Evolutionary conservation across 2,329 filamentous ascomycete genomes (phyloP).

Genomic region (Ophiostoma ulmi): DNA sequence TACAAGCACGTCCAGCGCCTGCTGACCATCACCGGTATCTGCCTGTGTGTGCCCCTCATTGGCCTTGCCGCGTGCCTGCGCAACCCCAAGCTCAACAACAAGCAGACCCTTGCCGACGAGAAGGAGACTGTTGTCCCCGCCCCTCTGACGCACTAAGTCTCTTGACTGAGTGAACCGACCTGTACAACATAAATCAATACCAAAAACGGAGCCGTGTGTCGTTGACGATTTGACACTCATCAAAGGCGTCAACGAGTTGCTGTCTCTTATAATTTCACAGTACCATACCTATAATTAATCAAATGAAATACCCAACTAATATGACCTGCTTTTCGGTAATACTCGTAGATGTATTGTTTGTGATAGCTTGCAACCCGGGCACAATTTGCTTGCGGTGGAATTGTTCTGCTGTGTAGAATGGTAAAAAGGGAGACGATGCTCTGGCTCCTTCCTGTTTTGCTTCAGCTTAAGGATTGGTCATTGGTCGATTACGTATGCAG

Average conservation of each 20-base stretch:
- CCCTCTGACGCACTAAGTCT: neutral
- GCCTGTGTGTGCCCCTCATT: slow-evolving; percentile 46
- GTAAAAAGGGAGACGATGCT: no score
- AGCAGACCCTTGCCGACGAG: slow-evolving; percentile 40
- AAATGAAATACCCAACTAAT: neutral
- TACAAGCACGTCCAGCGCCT: slow-evolving; percentile 46
- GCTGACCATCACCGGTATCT: slow-evolving; percentile 46
- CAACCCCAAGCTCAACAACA: slow-evolving; percentile 44
- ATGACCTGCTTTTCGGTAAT: neutral
- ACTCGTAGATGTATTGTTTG: neutral
- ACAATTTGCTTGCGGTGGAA: no score
- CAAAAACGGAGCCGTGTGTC: neutral
- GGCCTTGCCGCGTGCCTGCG: slow-evolving; percentile 40
- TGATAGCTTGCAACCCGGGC: neutral
- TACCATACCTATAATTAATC: neutral
- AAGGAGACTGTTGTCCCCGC: neutral
- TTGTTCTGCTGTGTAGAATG: no score
- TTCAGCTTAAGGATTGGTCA: no score
- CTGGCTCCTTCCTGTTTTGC: no score
- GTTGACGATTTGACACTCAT: neutral
- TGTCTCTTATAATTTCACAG: neutral
- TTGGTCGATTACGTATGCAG: no score
- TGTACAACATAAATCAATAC: neutral
- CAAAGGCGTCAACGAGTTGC: neutral
- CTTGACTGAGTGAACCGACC: neutral